Evolutionary conservation across 306 rosid species (phyloP), one percentile per base, ranked within the genome.

Genomic region (Biancaea sappan): DNA sequence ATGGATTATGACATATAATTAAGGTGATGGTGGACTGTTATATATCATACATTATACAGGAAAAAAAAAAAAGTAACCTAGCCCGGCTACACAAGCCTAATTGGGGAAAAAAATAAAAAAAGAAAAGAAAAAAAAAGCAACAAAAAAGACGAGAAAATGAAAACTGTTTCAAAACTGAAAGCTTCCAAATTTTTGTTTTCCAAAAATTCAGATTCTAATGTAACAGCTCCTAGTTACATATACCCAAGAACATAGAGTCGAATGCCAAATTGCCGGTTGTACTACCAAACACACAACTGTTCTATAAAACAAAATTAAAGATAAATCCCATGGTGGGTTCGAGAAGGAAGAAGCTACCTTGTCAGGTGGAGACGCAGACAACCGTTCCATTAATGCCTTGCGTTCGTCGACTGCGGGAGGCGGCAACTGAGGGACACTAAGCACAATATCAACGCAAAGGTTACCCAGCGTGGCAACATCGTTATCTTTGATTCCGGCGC

Each of bases 371-470:
- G 97, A 90, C 2, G 86, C 86, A 2, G 95, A 87, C 64, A 94
- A 80, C 26, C 51, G 82, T 69, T 94, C 91, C 99, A 94, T 92
- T 74, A 81, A 88, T 3, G 89, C 91, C 77, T 71, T 77, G 60
- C 97, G 99, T 38, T 82, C 85, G 6, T 74, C 69, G 7, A 68
- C 59, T 0, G 87, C 74, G 9, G 88, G 61, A 47, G 97, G 97
- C 5, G 99, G 99, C 54, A 94, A 71, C 0, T 86, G 62, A 0
- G 97, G 99, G 41, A 94, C 97, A 60, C 79, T 86, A 40, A 94
- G 96, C 40, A 94, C 99, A 64, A 94, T 86, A 48, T 94, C 99
- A 2, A 94, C 88, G 59, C 99, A 94, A 59, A 94, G 97, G 57
- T 94, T 94, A 25, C 96, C 97, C 4, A 94, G 77, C 6, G 97